Percentiles rank a stretch among this genome's conserved stretches.
Conservation (phyloP, 176 grass and related monocot species). For the Aegilops sharonensis region DNA sequence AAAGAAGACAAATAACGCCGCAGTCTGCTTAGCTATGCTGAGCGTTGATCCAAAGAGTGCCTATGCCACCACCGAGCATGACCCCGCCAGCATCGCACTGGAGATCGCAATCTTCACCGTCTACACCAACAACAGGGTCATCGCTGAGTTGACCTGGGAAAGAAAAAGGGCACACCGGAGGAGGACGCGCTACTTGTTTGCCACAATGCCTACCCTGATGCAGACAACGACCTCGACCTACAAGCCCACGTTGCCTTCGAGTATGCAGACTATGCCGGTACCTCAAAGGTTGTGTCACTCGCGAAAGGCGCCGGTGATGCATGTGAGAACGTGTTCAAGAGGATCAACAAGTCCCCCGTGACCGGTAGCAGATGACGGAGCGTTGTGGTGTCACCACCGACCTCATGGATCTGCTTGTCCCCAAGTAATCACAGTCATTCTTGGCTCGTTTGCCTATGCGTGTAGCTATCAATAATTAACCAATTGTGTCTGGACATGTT, state of each 20-base stretch:
- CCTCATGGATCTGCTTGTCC: neutral
- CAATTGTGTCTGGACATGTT: too few relatives aligned
- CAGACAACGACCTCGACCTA: neutral
- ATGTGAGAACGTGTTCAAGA: neutral
- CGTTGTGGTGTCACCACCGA: neutral
- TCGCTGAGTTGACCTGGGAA: neutral
- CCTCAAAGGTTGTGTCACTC: neutral
- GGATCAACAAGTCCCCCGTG: neutral
- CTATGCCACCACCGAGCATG: neutral
- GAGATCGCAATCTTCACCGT: neutral
- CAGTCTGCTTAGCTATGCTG: neutral
- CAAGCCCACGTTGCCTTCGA: neutral
- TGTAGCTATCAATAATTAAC: too few relatives aligned
- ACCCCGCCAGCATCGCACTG: neutral
- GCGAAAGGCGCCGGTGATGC: neutral
- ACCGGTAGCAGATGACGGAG: neutral
- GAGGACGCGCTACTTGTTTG: neutral
- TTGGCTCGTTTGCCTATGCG: too few relatives aligned
- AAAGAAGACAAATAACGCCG: neutral
- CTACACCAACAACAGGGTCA: neutral
- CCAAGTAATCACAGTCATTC: too few relatives aligned
- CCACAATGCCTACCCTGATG: neutral
- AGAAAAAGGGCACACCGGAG: neutral
- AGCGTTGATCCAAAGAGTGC: neutral
- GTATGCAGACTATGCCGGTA: neutral